A percentile compares a stretch with the other conserved stretches of the same genome.
phyloP scores from a whole-genome alignment of 331 rosid species.

The Ulmus americana region DNA sequence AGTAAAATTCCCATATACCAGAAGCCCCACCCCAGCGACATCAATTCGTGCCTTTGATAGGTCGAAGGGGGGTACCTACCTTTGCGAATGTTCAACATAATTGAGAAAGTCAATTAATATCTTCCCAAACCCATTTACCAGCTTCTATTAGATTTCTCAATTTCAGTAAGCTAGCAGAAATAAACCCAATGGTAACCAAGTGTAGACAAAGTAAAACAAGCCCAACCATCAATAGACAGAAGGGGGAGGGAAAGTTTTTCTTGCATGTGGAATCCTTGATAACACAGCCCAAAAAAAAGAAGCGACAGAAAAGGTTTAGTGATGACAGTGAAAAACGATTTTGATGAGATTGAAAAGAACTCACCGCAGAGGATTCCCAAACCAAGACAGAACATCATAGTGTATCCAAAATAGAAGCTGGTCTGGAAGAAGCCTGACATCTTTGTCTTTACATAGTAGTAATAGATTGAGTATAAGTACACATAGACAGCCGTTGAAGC shows the following conservation, averaged over 20 bases:
- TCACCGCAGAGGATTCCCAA: slow-evolving; percentile 96
- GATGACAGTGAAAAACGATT: not conserved
- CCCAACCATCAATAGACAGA: not conserved
- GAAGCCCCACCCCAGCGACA: too few species aligned
- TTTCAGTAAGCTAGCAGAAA: not conserved
- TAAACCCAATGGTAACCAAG: not conserved
- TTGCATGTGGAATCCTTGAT: not conserved
- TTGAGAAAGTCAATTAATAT: not conserved
- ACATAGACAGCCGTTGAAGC: slow-evolving; percentile 96
- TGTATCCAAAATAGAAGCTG: slow-evolving; percentile 98
- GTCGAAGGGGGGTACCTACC: too few species aligned
- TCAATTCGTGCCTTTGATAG: too few species aligned
- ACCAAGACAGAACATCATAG: slow-evolving; percentile 95
- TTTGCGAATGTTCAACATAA: not conserved
- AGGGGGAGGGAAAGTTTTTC: not conserved
- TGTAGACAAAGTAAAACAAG: not conserved
- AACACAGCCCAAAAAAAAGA: not conserved
- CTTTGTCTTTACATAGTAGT: slow-evolving; percentile 92
- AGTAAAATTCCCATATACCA: not conserved
- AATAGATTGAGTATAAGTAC: slow-evolving; percentile 83
- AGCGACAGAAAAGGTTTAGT: not conserved
- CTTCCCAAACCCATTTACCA: not conserved
- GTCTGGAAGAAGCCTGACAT: slow-evolving; percentile 99
- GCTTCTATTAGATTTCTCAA: not conserved
- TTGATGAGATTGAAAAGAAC: slow-evolving; percentile 20